phyloP scores from a whole-genome alignment of 2,329 filamentous ascomycete genomes.

The Diaporthe velutina region DNA sequence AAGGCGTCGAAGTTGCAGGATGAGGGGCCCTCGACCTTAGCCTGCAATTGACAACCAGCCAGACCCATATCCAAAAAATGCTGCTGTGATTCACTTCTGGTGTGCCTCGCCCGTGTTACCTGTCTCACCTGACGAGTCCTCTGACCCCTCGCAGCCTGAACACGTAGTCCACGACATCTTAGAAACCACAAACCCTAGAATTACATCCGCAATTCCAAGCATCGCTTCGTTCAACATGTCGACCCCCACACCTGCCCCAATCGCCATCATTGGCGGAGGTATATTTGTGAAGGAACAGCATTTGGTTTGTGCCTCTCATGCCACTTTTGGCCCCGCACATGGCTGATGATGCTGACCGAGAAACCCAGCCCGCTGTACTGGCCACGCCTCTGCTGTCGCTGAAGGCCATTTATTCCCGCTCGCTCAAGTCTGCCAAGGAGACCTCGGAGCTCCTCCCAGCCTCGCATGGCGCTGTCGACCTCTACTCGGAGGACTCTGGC shows the following conservation, averaged over 20 bases:
- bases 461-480: conserved; percentile 49
- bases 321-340: not conserved
- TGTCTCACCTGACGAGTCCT: not conserved
- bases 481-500: conserved; percentile 68
- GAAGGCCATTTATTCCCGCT: conserved; percentile 73
- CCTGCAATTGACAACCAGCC: not conserved
- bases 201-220: not conserved
- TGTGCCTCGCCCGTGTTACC: not conserved
- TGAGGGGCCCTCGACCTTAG: conserved; percentile 24
- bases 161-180: not conserved
- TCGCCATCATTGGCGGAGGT: conserved; percentile 73
- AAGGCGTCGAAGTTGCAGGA: not conserved
- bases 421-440: conserved; percentile 63
- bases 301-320: conserved; percentile 56
- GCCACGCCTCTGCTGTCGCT: conserved; percentile 57
- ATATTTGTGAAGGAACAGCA: conserved; percentile 73
- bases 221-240: conserved; percentile 2
- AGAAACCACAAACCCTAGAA: not conserved
- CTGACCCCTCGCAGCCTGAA: not conserved
- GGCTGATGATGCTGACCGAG: not conserved
- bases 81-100: not conserved
- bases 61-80: not conserved
- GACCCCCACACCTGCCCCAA: conserved; percentile 41
- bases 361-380: conserved; percentile 38
- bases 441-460: conserved; percentile 48